These are phyloP conservation scores for Colletotrichum nymphaeae DNA, from an alignment of 2,329 filamentous ascomycete genomes.

Conservation along the genomic window DNA sequence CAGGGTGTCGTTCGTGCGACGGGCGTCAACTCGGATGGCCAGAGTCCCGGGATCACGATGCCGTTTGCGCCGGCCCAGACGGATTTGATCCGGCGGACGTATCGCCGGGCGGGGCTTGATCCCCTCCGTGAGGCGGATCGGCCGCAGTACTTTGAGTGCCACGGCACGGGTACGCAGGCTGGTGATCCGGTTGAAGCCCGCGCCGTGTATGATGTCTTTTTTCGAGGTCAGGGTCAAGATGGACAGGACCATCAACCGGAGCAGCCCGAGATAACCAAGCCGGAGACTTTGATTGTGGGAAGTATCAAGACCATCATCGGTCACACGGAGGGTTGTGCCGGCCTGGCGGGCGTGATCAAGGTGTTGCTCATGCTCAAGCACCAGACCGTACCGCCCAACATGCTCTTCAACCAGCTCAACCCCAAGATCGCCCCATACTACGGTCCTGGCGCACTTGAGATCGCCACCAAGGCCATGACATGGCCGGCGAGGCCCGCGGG, in stretches of 20 bases:
- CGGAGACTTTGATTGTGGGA: constrained; percentile 44
- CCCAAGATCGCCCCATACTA: constrained; percentile 42
- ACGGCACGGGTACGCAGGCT: constrained; percentile 52
- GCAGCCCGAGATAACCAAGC: constrained; percentile 47
- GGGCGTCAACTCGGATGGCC: constrained; percentile 39
- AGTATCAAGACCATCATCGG: constrained; percentile 42
- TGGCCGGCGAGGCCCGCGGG: background rate
- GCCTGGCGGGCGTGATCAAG: constrained; percentile 42
- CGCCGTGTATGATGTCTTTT: constrained; percentile 40
- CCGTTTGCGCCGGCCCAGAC: constrained; percentile 45
- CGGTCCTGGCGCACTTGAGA: background rate
- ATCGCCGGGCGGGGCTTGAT: constrained; percentile 34
- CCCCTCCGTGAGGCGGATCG: constrained; percentile 26
- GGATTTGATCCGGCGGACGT: constrained; percentile 41
- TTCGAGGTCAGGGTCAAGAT: constrained; percentile 8
- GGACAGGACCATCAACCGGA: background rate
- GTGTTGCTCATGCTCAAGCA: constrained; percentile 37
- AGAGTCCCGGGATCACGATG: constrained; percentile 45
- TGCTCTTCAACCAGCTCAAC: constrained; percentile 44
- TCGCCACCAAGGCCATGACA: too few relatives aligned
- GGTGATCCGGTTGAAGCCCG: constrained; percentile 51
- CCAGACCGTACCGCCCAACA: constrained; percentile 43
- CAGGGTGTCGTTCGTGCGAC: constrained; percentile 39
- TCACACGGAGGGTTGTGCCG: constrained; percentile 41
- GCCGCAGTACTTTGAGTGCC: constrained; percentile 42